phyloP scores from a whole-genome alignment of 2,329 filamentous ascomycete genomes.

The Colletotrichum sp. region DNA sequence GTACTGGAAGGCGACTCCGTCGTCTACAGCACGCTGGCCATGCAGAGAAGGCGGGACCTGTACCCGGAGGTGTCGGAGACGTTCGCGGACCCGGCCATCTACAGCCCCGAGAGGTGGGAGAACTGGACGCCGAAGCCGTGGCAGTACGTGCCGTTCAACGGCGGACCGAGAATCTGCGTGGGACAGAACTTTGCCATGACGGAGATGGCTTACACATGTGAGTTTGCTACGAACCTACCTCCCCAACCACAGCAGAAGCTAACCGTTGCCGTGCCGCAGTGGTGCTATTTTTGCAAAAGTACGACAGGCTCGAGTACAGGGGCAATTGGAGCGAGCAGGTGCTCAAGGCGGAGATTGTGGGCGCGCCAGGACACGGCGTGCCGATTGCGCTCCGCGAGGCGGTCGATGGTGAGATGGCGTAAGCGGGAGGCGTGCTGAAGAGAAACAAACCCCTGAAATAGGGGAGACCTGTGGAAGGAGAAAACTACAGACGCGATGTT shows the following conservation, averaged over 20 bases:
- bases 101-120: slow-evolving; percentile 57
- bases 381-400: slow-evolving; percentile 42
- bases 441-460: not conserved
- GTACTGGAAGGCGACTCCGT: slow-evolving; percentile 52
- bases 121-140: slow-evolving; percentile 56
- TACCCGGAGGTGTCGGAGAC: slow-evolving; percentile 47
- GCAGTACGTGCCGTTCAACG: slow-evolving; percentile 52
- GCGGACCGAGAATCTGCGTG: slow-evolving; percentile 44
- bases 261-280: slow-evolving; percentile 31
- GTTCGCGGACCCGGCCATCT: slow-evolving; percentile 42
- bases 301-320: slow-evolving; percentile 56
- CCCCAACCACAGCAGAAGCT: not conserved
- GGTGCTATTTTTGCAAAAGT: slow-evolving; percentile 63
- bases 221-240: slow-evolving; percentile 24
- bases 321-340: slow-evolving; percentile 50
- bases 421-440: not conserved
- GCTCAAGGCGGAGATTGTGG: slow-evolving; percentile 49
- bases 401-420: slow-evolving; percentile 19
- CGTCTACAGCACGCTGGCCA: slow-evolving; percentile 54
- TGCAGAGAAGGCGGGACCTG: slow-evolving; percentile 55
- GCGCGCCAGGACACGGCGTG: slow-evolving; percentile 46
- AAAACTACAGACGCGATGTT: not conserved
- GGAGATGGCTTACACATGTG: slow-evolving; percentile 57
- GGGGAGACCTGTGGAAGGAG: not conserved
- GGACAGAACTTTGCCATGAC: slow-evolving; percentile 65